Base-by-base conservation (phyloP, 495 filamentous ascomycete species). In the Penicillium simplicissimum region DNA sequence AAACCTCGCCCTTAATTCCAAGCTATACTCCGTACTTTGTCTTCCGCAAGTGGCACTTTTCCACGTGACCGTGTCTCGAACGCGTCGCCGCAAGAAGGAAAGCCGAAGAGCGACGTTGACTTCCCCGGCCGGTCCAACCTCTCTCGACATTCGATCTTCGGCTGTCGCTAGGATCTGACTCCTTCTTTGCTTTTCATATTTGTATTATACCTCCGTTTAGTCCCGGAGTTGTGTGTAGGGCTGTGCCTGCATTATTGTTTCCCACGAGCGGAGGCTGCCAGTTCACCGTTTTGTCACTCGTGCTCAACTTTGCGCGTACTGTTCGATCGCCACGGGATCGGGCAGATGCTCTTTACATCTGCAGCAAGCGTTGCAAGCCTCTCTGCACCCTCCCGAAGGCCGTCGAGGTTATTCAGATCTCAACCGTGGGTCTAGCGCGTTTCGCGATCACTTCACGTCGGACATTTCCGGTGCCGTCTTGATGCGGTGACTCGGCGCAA, bases 51-150 rank as follows among this genome's bases (percentile, higher is more conserved):
- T 60, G 49, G 58, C 45, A 48, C 64, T 31, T 19, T 25, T 37
- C 43, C 69, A 79, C 74, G 73, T 79, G 76, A 79, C 68, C 71
- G 71, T 69, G 75, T 68, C 61, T 66, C 65, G 65, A 51, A 78
- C 76, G 76, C 74, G 76, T 74, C 71, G 68, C 53, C 62, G 55
- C 59, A 63, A 31, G 59, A 66, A 33, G 57, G 53, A 66, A 59
- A 58, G 59, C 61, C 56, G 63, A 54, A 35, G 53, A n/a, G 49
- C 52, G 58, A 60, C 63, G 57, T 65, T 52, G 51, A 64, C 58
- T 47, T 43, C 37, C 36, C 38, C 56, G 42, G 9, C 19, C 19
- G 42, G 10, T 21, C n/a, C 19, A 45, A 45, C 42, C 42, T 45
- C 42, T 8, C 40, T 19, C 19, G 19, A n/a, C 19, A 45, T 45